Conservation (phyloP, 2,329 filamentous ascomycete species). For the Colletotrichum abscissum region DNA sequence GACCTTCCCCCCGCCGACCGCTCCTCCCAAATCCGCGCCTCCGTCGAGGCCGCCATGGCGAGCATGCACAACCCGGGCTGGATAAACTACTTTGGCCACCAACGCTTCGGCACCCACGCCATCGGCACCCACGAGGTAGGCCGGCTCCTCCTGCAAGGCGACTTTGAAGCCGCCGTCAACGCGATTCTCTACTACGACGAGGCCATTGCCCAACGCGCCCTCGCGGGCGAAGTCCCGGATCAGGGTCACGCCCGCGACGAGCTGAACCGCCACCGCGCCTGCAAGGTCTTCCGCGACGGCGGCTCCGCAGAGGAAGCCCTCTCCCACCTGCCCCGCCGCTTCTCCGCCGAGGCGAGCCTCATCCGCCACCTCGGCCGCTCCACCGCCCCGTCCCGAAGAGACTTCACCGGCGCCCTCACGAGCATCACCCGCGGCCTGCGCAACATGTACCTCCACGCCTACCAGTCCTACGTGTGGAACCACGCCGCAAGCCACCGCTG, state of each 20-base stretch:
- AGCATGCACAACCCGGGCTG: slow-evolving; percentile 82
- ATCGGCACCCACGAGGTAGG: slow-evolving; percentile 89
- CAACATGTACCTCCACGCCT: slow-evolving; percentile 96
- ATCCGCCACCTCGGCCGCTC: slow-evolving; percentile 77
- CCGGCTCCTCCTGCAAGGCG: slow-evolving; percentile 82
- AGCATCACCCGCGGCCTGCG: slow-evolving; percentile 84
- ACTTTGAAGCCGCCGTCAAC: slow-evolving; percentile 84
- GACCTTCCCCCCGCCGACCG: slow-evolving; percentile 26
- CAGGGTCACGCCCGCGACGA: slow-evolving; percentile 78
- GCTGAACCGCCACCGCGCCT: slow-evolving; percentile 79
- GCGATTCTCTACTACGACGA: slow-evolving; percentile 80
- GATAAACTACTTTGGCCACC: slow-evolving; percentile 98
- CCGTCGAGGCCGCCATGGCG: slow-evolving; percentile 69
- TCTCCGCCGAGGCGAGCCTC: slow-evolving; percentile 81
- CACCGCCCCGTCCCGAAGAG: slow-evolving; percentile 59
- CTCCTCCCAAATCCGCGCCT: slow-evolving; percentile 42
- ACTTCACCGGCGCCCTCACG: slow-evolving; percentile 85
- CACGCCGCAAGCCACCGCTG: slow-evolving; percentile 83
- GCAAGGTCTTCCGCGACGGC: slow-evolving; percentile 75
- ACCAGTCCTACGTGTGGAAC: slow-evolving; percentile 97
- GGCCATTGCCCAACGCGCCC: slow-evolving; percentile 62
- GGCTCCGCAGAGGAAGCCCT: slow-evolving; percentile 71
- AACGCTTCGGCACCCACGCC: slow-evolving; percentile 91
- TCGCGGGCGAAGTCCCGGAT: slow-evolving; percentile 46
- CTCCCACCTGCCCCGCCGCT: slow-evolving; percentile 79